Evolutionary conservation across 2,329 filamentous ascomycete genomes (phyloP).

Genomic region (Colletotrichum graminicola): DNA sequence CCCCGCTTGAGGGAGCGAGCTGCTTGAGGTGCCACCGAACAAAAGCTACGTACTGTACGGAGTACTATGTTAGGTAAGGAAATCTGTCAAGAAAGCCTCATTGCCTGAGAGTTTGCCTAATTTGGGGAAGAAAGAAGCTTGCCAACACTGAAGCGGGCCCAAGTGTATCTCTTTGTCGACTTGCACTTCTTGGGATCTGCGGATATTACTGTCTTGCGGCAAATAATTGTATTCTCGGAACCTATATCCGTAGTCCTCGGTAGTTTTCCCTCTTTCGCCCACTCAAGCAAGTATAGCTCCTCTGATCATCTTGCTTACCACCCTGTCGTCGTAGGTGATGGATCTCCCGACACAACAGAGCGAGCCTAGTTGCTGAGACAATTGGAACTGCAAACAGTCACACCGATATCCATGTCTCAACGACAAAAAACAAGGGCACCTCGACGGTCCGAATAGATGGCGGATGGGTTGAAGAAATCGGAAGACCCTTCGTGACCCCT

Average conservation of each 20-base stretch:
- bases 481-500: not conserved
- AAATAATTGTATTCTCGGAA: not conserved
- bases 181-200: not conserved
- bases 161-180: not conserved
- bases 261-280: no score
- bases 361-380: not conserved
- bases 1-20: slow-evolving; percentile 17
- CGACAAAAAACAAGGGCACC: not conserved
- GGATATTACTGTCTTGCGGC: not conserved
- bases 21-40: slow-evolving; percentile 2
- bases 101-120: not conserved
- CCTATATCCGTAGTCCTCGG: not conserved
- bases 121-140: not conserved
- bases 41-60: slow-evolving; percentile 28
- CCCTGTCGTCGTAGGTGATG: not conserved
- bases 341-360: not conserved
- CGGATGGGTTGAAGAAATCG: not conserved
- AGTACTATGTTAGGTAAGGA: not conserved
- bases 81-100: not conserved
- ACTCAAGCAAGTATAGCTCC: not conserved
- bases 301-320: not conserved
- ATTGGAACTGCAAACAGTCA: not conserved
- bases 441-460: slow-evolving; percentile 6
- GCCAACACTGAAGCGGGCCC: not conserved
- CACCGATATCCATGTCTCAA: not conserved